Base-by-base conservation (phyloP, 371 early-diverging fungal genomes). In the Mortierella sp. region DNA sequence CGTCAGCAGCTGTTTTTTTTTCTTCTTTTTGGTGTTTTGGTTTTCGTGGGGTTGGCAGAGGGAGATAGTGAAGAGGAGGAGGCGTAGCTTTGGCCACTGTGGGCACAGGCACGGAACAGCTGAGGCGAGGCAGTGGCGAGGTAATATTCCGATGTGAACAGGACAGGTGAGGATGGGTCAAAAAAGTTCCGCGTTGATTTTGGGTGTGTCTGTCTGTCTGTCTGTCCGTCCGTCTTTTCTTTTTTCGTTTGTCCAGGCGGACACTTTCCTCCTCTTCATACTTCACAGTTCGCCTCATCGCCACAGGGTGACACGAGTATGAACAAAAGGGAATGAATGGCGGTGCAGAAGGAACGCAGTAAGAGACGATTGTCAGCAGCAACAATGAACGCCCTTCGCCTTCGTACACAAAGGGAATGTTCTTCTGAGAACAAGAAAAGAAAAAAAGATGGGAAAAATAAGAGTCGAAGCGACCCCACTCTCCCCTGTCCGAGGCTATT, bases 221-320 rank as follows among this genome's bases (percentile, higher is more conserved):
- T 63, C 34, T 21, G 65, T 34, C 38, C n/a, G 65, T 19, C 8
- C 19, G 19, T 63, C 4, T 60, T 5, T 63, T 63, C 1, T 38
- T 21, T 28, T 34, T 34, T n/a, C n/a, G n/a, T 3, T 60, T 63
- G 34, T 65, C 65, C 65, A 65, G 65, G 65, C 65, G 65, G 65
- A 65, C 34, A 26, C 28, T 6, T 60, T 60, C 54, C 6, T 26
- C 26, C 3, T 13, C n/a, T n/a, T 26, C 24, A 65, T 9, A 65
- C 65, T 21, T 34, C 34, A 9, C n/a, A n/a, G n/a, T n/a, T 7
- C 16, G 0, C 65, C 65, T 65, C 65, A 65, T 21, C 38, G 38
- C 38, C 65, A 65, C 65, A 38, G 65, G n/a, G 65, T 65, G 65
- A 38, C 65, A 65, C 65, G 65, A 65, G 65, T 38, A 14, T 63